phyloP scores from a whole-genome alignment of 2,329 filamentous ascomycete genomes.

The Aphanocladium album region DNA sequence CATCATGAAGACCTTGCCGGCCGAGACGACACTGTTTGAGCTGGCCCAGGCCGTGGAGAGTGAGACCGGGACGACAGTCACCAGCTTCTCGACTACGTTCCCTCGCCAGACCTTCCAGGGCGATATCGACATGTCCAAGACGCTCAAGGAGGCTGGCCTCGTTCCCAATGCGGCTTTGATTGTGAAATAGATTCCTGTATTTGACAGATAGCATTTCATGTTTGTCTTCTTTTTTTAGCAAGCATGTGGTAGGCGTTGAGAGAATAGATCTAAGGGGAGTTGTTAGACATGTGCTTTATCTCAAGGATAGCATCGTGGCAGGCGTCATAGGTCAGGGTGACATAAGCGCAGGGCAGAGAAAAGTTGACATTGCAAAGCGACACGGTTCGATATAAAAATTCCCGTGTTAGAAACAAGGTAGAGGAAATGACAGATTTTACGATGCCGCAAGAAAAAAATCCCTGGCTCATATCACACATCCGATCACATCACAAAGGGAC shows the following conservation, averaged over 20 bases:
- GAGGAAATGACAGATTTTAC: neutral
- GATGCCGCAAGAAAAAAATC: neutral
- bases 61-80: conserved; percentile 66
- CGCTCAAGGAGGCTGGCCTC: conserved; percentile 85
- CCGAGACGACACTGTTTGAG: conserved; percentile 89
- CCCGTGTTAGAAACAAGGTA: too few species aligned
- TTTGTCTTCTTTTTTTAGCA: neutral
- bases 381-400: too few species aligned
- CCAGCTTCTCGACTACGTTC: conserved; percentile 79
- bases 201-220: neutral
- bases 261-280: too few species aligned
- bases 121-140: conserved; percentile 74
- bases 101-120: conserved; percentile 75
- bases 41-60: conserved; percentile 70
- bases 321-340: neutral
- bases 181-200: conserved; percentile 45
- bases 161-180: conserved; percentile 88
- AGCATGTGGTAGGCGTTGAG: conserved; percentile 3
- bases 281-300: too few species aligned
- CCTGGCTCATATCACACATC: neutral
- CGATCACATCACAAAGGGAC: neutral
- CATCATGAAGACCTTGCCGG: conserved; percentile 80
- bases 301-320: neutral
- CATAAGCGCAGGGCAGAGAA: neutral
- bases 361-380: neutral